Base-by-base conservation (phyloP, 2,329 filamentous ascomycete species). In the Metarhizium sp. region DNA sequence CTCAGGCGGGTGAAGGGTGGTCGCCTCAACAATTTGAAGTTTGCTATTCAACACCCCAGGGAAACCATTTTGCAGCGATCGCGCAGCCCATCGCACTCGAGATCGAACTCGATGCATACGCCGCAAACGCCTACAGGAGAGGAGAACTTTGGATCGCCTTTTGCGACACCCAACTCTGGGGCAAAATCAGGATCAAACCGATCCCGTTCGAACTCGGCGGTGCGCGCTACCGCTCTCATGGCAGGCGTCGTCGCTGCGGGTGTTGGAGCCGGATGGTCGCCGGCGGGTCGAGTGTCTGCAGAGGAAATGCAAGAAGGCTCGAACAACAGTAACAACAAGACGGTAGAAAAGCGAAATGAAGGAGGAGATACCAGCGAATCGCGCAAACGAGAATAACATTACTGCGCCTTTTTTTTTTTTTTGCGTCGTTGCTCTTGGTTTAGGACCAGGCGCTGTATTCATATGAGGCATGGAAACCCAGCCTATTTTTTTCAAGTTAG, bases 1-100 rank as follows among this genome's bases (percentile, higher is more conserved):
- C 78, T 94, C 64, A 88, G 87, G 72, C 85, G 79, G 61, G 80
- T 92, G 72, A 90, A 88, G 72, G 90, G 90, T 61, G 90, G 89
- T 43, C 87, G 89, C 58, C 73, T 95, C 57, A 92, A 90, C 74
- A 86, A 87, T 66, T 76, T 95, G 61, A 90, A 85, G 71, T 92
- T 90, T 68, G 85, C 85, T 57, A 83, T 92, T 59, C 77, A 85
- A 65, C 85, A 92, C 64, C 87, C 88, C 57, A 85, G 83, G 64
- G 85, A 91, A 68, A 81, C 81, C 2, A 80, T 90, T 63, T 75
- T 84, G 61, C 74, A 78, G 50, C 78, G 78, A 62, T 83, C 79
- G 50, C 77, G 82, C 62, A 86, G 82, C 66, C 82, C 81, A 5
- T 86, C 84, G 55, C 76, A 79, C 65, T 84, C 79, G 60, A 72